phyloP scores from a whole-genome alignment of 257 asterid genomes.

The Forsythia suspensa region DNA sequence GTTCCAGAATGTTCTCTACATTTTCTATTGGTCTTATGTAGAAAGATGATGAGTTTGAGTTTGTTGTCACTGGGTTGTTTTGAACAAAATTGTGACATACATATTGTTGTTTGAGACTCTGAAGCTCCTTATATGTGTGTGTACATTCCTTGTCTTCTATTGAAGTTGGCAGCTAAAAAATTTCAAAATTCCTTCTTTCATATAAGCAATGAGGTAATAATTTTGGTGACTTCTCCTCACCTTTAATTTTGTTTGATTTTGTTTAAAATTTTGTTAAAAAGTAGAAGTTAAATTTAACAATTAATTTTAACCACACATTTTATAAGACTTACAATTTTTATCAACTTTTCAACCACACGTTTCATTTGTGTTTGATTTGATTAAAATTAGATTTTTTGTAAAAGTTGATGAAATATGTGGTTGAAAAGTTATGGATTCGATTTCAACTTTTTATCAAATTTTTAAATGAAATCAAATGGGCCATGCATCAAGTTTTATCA shows the following conservation, averaged over 20 bases:
- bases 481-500: too few relatives aligned
- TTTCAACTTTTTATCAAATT: too few relatives aligned
- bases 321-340: too few relatives aligned
- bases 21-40: not conserved
- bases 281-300: too few relatives aligned
- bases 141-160: not conserved
- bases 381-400: too few relatives aligned
- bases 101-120: not conserved
- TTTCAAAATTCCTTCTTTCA: not conserved
- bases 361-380: too few relatives aligned
- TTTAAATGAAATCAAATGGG: too few relatives aligned
- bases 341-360: too few relatives aligned
- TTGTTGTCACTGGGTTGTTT: not conserved
- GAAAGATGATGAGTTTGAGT: not conserved
- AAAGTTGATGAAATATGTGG: too few relatives aligned
- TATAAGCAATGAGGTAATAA: not conserved
- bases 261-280: too few relatives aligned
- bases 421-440: too few relatives aligned
- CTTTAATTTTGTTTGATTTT: not conserved
- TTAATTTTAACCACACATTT: too few relatives aligned
- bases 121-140: not conserved
- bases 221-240: not conserved
- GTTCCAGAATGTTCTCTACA: constrained; percentile 4
- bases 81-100: not conserved
- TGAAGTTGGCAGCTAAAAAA: not conserved